Evolutionary conservation across 2,329 filamentous ascomycete genomes (phyloP), one percentile per base, ranked within the genome.

Genomic region (Pseudopithomyces chartarum): DNA sequence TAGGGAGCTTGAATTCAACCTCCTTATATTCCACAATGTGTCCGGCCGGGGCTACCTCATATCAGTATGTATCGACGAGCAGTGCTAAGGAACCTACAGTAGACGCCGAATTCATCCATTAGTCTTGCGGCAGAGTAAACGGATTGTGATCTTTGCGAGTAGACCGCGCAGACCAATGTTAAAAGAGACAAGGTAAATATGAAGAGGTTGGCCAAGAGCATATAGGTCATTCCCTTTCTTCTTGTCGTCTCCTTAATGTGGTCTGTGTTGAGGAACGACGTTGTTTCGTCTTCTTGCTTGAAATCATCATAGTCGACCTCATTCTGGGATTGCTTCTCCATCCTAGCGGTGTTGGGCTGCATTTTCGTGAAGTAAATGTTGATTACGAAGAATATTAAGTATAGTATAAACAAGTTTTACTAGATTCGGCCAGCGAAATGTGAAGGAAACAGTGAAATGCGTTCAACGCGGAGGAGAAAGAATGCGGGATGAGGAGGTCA

Each of bases 171-270:
- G 33, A 71, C 58, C 3, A 74, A 52, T 6, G 68, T 69, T 8
- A 74, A 56, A 51, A 67, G 65, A 1, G 70, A 73, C 10, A 73
- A 49, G 45, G 64, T 69, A 56, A 73, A 73, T 23, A 74, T 46
- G 53, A 74, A 73, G 23, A 74, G 65, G 48, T 74, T 74, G 54
- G 69, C 63, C 8, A 73, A 61, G 1, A 70, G 72, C 10, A 74
- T 62, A 47, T 67, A 73, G 34, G 67, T 56, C 44, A 67, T 67
- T 51, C 61, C 65, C n/a, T 58, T 64, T 56, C 64, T 65, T 57
- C 56, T 54, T 53, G 60, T 56, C 6, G 54, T 46, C 15, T 73
- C 64, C 50, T 60, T 61, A 43, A 65, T 52, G 46, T 66, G 62
- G 11, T 65, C 58, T 45, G 52, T 62, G 57, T 62, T 64, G 44